A percentile compares a stretch with the other conserved stretches of the same genome.
Conservation (phyloP, 352 stramenopile genomes). For the Pythium chondricola region DNA sequence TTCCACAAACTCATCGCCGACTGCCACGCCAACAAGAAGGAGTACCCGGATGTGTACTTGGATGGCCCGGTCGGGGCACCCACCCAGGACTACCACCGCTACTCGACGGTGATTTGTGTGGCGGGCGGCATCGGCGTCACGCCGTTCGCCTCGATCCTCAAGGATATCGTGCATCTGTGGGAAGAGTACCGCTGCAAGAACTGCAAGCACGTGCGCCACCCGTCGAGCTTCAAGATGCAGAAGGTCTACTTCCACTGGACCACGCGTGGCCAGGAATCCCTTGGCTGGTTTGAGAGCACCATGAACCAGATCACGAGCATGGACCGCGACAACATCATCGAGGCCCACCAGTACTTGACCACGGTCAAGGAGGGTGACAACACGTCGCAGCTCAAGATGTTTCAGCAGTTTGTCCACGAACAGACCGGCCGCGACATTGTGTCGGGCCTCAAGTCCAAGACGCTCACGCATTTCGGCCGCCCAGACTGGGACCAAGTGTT, state of each 20-base stretch:
- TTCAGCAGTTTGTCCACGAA: conserved; percentile 82
- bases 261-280: conserved; percentile 65
- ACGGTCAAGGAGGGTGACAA: conserved; percentile 71
- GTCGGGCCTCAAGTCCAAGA: conserved; percentile 68
- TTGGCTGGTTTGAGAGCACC: conserved; percentile 80
- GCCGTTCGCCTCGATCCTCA: conserved; percentile 76
- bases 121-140: conserved; percentile 77
- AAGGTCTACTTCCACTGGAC: conserved; percentile 88
- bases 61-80: conserved; percentile 70
- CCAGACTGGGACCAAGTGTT: conserved; percentile 84
- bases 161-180: conserved; percentile 68
- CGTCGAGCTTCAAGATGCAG: conserved; percentile 65
- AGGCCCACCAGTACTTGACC: conserved; percentile 81
- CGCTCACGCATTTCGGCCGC: conserved; percentile 80
- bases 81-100: conserved; percentile 70
- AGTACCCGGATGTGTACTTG: conserved; percentile 69
- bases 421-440: conserved; percentile 75
- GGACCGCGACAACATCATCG: conserved; percentile 73
- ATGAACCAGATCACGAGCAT: conserved; percentile 82
- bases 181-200: conserved; percentile 70
- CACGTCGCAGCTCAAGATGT: conserved; percentile 69
- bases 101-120: conserved; percentile 72
- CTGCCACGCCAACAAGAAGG: conserved; percentile 50
- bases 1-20: conserved; percentile 52
- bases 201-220: conserved; percentile 66